These are phyloP conservation scores for Nitzschia putrida DNA, from an alignment of 108 stramenopile species.

Conservation along the genomic window DNA sequence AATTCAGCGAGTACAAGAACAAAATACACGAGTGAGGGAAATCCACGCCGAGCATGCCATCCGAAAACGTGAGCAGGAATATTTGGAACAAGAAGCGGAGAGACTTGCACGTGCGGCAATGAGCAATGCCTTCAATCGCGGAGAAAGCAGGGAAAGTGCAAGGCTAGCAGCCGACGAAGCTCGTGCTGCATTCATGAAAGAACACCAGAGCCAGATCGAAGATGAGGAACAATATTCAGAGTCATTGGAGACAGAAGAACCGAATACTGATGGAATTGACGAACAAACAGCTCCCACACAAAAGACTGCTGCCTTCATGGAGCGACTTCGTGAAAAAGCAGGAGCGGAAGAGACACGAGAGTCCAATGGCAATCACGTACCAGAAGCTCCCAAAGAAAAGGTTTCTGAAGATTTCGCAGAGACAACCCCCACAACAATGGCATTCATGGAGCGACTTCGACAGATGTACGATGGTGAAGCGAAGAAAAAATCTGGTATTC, in stretches of 20 bases:
- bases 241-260: conserved; percentile 18
- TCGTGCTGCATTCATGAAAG: conserved; percentile 27
- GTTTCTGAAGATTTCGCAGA: conserved; percentile 11
- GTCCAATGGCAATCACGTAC: too few species aligned
- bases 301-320: conserved; percentile 60
- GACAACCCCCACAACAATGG: conserved; percentile 30
- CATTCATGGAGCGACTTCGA: conserved; percentile 64
- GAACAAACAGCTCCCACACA: conserved; percentile 29
- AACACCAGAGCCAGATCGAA: neutral
- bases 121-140: conserved; percentile 61
- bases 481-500: conserved; percentile 50
- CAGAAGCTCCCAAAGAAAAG: conserved; percentile 5
- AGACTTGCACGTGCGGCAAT: conserved; percentile 54
- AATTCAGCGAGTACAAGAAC: conserved; percentile 29
- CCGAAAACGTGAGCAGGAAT: conserved; percentile 45
- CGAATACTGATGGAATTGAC: neutral
- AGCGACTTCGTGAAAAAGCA: conserved; percentile 40
- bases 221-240: neutral
- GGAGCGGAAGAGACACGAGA: neutral
- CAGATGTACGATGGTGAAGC: conserved; percentile 62
- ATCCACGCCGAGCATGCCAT: conserved; percentile 52
- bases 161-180: conserved; percentile 50
- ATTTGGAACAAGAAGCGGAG: conserved; percentile 57
- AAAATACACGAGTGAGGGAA: conserved; percentile 34
- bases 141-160: conserved; percentile 48